Evolutionary conservation across 164 flowering plant species (phyloP), one percentile per base, ranked within the genome.

Genomic region (Kalanchoe fedtschenkoi): DNA sequence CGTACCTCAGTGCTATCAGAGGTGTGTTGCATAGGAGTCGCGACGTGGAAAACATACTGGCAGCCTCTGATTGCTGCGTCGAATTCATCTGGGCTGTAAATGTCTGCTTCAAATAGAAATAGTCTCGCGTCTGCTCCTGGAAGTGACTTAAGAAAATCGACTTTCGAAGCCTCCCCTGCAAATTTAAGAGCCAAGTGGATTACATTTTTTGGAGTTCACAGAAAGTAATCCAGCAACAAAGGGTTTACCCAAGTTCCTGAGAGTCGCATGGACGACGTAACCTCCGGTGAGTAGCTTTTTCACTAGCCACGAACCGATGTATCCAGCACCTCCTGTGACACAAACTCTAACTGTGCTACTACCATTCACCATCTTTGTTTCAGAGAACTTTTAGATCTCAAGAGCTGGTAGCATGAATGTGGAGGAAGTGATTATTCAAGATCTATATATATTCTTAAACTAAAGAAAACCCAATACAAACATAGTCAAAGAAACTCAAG

Each of bases 11-110:
- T 39, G 44, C 65, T 35, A 13, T 51, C 34, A 53, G 64, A 17
- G 57, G 42, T 24, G 34, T 64, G 71, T 2, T 8, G 66, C 54
- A 70, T 1, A 1, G 76, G 76, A n/a, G 71, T 69, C 13, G 78
- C 78, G 7, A 72, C 67, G 60, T 76, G 80, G 29, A 73, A 70
- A 11, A 76, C 80, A 56, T 51, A 73, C 4, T 66, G 43, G 33
- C 77, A 76, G 16, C 65, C 77, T 34, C 58, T 26, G 4, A 76
- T 71, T 13, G 80, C 72, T 24, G 51, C 15, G 14, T 68, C 68
- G 42, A 70, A 73, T n/a, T 64, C 72, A n/a, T 22, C 30, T 8
- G 77, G 72, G 1, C 62, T 64, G 59, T 73, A 68, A 4, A 73
- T 61, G 56, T 76, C 77, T 8, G 65, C 72, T 64, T 71, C 57